phyloP scores from a whole-genome alignment of 768 basidiomycete species.

The Amanita molliuscula region DNA sequence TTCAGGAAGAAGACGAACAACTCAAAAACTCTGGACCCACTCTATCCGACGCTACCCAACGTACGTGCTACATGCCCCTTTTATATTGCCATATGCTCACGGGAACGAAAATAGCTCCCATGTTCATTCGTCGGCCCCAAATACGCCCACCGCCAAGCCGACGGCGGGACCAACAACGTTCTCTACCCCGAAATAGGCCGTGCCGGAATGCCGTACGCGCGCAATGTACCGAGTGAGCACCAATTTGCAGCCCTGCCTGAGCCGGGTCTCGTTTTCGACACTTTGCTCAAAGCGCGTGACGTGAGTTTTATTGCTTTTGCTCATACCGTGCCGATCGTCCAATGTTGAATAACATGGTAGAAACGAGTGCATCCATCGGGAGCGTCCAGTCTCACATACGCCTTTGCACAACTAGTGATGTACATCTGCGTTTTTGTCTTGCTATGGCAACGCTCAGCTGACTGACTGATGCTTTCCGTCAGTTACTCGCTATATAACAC shows the following conservation, averaged over 20 bases:
- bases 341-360: slow-evolving; percentile 8
- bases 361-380: slow-evolving; percentile 40
- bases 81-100: background rate
- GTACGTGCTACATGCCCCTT: background rate
- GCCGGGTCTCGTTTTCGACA: slow-evolving; percentile 52
- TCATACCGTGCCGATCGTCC: slow-evolving; percentile 13
- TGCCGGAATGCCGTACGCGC: slow-evolving; percentile 41
- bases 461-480: background rate
- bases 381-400: slow-evolving; percentile 52
- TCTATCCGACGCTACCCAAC: background rate
- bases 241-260: slow-evolving; percentile 39
- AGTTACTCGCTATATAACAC: slow-evolving; percentile 47
- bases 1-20: background rate
- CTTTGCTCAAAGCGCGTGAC: slow-evolving; percentile 33
- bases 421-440: background rate
- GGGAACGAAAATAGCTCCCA: slow-evolving; percentile 1
- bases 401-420: slow-evolving; percentile 55
- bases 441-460: background rate
- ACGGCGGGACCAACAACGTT: slow-evolving; percentile 40
- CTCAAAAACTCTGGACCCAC: background rate
- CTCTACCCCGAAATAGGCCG: slow-evolving; percentile 36
- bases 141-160: slow-evolving; percentile 31
- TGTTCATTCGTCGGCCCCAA: slow-evolving; percentile 16
- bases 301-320: slow-evolving; percentile 23
- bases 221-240: slow-evolving; percentile 36